Conservation (phyloP, 768 basidiomycete genomes). For the Cystobasidium ongulense region DNA sequence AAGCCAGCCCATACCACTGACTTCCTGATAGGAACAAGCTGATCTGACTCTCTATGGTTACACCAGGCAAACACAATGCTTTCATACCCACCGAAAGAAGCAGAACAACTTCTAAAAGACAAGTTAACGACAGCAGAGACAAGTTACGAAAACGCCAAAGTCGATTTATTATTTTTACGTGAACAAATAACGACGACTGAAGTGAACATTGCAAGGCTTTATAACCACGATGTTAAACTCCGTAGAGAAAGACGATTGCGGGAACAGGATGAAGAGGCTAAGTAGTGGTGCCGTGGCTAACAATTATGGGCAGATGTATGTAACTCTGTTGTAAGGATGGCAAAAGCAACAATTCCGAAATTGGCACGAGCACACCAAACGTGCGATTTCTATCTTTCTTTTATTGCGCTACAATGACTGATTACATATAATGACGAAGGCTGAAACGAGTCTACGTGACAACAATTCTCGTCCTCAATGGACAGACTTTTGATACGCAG, state of each 20-base stretch:
- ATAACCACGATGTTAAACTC: slow-evolving; percentile 90
- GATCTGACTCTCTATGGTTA: not conserved
- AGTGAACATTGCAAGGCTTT: slow-evolving; percentile 84
- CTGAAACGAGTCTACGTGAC: not conserved
- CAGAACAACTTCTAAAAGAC: slow-evolving; percentile 61
- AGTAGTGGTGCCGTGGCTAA: not conserved
- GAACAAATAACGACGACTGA: slow-evolving; percentile 98
- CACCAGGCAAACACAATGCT: slow-evolving; percentile 92
- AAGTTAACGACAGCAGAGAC: slow-evolving; percentile 67
- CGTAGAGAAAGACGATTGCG: slow-evolving; percentile 52
- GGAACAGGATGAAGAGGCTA: not conserved
- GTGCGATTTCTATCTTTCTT: not conserved
- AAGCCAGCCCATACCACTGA: slow-evolving; percentile 42
- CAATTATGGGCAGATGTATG: not conserved
- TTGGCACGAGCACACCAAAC: not conserved
- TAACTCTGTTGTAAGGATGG: not conserved
- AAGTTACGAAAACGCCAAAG: slow-evolving; percentile 60
- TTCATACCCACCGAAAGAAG: slow-evolving; percentile 74
- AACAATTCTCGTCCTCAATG: not conserved
- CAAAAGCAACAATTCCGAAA: not conserved
- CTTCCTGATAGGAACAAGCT: not conserved
- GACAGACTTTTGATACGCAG: no score
- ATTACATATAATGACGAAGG: not conserved
- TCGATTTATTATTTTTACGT: slow-evolving; percentile 83
- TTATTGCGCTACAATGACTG: not conserved